Evolutionary conservation across 2,329 filamentous ascomycete genomes (phyloP).

Genomic region (Leptographium flavum): DNA sequence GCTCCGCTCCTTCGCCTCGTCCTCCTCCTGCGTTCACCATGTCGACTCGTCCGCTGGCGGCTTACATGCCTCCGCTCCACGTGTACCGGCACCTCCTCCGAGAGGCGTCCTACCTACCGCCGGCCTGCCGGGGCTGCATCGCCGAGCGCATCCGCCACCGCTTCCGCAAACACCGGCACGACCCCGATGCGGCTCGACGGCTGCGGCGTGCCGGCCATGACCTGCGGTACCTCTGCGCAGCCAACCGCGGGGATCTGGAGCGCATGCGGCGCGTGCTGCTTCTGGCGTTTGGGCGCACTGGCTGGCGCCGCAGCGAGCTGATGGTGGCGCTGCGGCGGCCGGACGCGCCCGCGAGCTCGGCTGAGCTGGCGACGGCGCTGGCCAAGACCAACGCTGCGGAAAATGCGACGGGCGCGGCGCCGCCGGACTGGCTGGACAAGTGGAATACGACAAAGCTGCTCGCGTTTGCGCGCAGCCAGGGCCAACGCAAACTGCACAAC

Average conservation of each 20-base stretch:
- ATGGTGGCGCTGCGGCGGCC: conserved; percentile 21
- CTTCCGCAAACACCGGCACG: conserved; percentile 27
- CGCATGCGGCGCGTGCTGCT: conserved; percentile 34
- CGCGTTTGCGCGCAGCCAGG: conserved; percentile 27
- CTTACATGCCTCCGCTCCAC: conserved; percentile 19
- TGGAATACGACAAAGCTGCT: conserved; percentile 34
- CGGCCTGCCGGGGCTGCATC: conserved; percentile 30
- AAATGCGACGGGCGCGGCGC: no score
- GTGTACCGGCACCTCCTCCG: conserved; percentile 47
- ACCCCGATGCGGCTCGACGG: conserved; percentile 14
- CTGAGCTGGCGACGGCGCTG: conserved; percentile 21
- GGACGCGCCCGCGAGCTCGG: conserved; percentile 24
- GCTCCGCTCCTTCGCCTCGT: no score
- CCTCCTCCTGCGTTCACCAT: no score
- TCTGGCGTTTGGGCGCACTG: conserved; percentile 37
- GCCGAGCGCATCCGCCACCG: conserved; percentile 26
- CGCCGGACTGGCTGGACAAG: conserved; percentile 33
- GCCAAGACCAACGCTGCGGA: background rate
- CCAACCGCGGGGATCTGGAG: conserved; percentile 32
- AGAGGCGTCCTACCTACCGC: conserved; percentile 45
- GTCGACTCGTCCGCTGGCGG: no score
- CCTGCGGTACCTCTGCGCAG: conserved; percentile 36
- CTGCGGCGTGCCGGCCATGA: conserved; percentile 25
- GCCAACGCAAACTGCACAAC: conserved; percentile 15
- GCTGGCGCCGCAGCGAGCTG: conserved; percentile 35